Evolutionary conservation across 2,329 filamentous ascomycete genomes (phyloP).

Genomic region (Ceratocystiopsis sp.): DNA sequence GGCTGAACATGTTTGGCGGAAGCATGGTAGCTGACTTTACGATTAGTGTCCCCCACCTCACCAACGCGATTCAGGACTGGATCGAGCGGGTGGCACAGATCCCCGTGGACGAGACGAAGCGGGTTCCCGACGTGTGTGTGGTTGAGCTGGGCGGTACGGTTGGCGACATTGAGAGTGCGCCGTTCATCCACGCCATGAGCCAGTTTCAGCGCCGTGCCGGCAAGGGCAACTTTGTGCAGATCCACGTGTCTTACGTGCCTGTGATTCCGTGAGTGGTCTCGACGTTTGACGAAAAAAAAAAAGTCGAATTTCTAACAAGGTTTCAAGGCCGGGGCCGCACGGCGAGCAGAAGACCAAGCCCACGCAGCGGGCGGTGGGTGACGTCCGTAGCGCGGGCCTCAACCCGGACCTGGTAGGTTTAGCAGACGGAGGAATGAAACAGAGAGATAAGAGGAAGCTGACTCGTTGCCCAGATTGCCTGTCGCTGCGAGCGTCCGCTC

Average conservation of each 20-base stretch:
- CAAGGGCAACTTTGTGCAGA: conserved; percentile 69
- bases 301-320: conserved; percentile 2
- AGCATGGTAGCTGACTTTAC: no score
- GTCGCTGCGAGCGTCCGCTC: conserved; percentile 67
- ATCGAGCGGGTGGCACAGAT: conserved; percentile 72
- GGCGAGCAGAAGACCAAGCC: conserved; percentile 91
- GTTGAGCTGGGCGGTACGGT: conserved; percentile 50
- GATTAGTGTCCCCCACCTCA: conserved; percentile 61
- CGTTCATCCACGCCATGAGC: conserved; percentile 74
- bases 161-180: conserved; percentile 69
- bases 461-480: conserved; percentile 51
- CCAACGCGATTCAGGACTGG: conserved; percentile 83
- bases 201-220: conserved; percentile 60
- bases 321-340: conserved; percentile 12
- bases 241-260: conserved; percentile 79
- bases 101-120: conserved; percentile 69
- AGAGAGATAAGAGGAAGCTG: not conserved
- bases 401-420: conserved; percentile 47
- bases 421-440: not conserved
- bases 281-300: not conserved
- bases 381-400: conserved; percentile 65
- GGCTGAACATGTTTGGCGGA: no score
- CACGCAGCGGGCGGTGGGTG: conserved; percentile 77
- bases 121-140: conserved; percentile 83
- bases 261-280: conserved; percentile 21